phyloP scores from a whole-genome alignment of 2,329 filamentous ascomycete genomes.

The Diplodia seriata region DNA sequence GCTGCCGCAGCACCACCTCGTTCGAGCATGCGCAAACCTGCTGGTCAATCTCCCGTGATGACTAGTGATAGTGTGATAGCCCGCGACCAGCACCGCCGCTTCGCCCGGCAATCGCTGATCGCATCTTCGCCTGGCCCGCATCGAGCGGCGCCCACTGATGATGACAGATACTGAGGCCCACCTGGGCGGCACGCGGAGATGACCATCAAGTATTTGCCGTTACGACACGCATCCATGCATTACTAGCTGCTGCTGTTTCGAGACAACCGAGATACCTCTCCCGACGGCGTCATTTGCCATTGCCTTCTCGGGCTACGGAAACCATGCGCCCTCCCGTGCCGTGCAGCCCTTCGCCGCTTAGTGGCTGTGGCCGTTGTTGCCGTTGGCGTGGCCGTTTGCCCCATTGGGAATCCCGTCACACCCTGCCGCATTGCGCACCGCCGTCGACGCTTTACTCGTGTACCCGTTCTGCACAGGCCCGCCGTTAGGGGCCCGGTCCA shows the following conservation, averaged over 20 bases:
- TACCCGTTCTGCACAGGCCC: slow-evolving; percentile 30
- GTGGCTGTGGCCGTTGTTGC: slow-evolving; percentile 15
- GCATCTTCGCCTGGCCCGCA: neutral
- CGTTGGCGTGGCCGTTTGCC: slow-evolving; percentile 10
- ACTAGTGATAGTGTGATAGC: neutral
- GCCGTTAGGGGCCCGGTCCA: slow-evolving; percentile 33
- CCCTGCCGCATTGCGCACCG: slow-evolving; percentile 39
- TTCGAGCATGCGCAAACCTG: neutral
- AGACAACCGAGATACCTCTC: slow-evolving; percentile 25
- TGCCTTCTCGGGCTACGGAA: neutral
- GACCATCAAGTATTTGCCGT: neutral
- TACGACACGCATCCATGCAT: slow-evolving; percentile 5
- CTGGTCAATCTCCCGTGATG: slow-evolving; percentile 23
- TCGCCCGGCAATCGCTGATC: slow-evolving; percentile 15
- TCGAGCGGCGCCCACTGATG: neutral
- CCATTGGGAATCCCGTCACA: slow-evolving; percentile 37
- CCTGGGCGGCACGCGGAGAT: slow-evolving; percentile 18
- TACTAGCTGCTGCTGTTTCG: slow-evolving; percentile 22
- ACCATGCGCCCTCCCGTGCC: slow-evolving; percentile 8
- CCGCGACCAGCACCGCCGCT: neutral
- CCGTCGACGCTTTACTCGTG: slow-evolving; percentile 26
- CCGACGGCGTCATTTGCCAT: slow-evolving; percentile 16
- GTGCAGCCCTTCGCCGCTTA: neutral
- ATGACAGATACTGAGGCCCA: slow-evolving; percentile 11
- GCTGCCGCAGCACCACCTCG: slow-evolving; percentile 7